These are phyloP conservation scores for Anthoceros angustus DNA, from an alignment of 225 moss, liverwort and hornwort species.

Conservation along the genomic window DNA sequence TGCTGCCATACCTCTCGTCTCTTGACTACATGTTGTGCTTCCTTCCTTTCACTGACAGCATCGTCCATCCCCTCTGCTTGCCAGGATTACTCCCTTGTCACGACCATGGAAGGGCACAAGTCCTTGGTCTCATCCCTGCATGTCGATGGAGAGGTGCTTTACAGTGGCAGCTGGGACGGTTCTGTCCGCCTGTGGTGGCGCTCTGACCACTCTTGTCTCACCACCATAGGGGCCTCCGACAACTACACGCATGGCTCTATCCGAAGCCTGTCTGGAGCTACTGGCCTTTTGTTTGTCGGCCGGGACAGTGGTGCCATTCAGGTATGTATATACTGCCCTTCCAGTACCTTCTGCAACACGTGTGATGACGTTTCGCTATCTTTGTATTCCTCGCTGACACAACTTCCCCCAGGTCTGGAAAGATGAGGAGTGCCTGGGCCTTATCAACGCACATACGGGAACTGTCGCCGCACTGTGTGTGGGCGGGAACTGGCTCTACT, in stretches of 20 bases:
- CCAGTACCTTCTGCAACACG: neutral
- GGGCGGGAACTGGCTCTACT: constrained; percentile 56
- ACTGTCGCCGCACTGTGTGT: constrained; percentile 49
- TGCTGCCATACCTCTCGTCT: neutral
- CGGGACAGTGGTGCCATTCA: constrained; percentile 71
- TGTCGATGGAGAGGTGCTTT: constrained; percentile 67
- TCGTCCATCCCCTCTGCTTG: neutral
- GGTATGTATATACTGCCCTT: constrained; percentile 22
- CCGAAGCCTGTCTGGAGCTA: constrained; percentile 43
- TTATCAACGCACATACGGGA: constrained; percentile 56
- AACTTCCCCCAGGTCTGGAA: constrained; percentile 60
- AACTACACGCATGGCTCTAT: constrained; percentile 34
- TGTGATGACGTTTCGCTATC: neutral
- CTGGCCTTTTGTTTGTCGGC: constrained; percentile 50
- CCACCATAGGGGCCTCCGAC: constrained; percentile 28
- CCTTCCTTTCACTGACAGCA: constrained; percentile 4
- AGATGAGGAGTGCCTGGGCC: constrained; percentile 54
- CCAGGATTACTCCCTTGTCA: constrained; percentile 39
- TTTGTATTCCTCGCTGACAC: constrained; percentile 7
- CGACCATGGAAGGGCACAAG: constrained; percentile 70
- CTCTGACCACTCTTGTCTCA: constrained; percentile 54
- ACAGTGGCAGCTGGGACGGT: constrained; percentile 97
- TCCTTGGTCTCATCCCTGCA: constrained; percentile 56
- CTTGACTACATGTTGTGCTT: neutral
- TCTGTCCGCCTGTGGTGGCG: constrained; percentile 91